Evolutionary conservation across 2,329 filamentous ascomycete species (phyloP), one percentile per base, ranked within the genome.

Genomic region (Mycogone perniciosa): DNA sequence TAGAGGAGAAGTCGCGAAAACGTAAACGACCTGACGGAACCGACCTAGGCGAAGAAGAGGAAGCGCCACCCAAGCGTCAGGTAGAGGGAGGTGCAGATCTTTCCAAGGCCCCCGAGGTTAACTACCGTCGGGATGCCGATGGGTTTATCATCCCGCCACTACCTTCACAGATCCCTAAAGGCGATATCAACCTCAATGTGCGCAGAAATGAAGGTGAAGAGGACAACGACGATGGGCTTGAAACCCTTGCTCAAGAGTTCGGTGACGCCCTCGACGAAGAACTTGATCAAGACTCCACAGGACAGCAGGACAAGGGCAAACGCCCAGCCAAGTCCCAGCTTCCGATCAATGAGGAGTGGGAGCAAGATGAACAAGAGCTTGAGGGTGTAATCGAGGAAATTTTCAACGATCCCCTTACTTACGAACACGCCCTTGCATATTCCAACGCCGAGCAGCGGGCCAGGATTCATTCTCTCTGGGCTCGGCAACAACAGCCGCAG

Each of bases 341-440:
- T 44, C 76, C 74, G 2, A 80, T 84, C 51, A 76, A 80, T 47
- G 79, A 83, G 9, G 82, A 83, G 52, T 84, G 81, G 79, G 75
- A 78, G 48, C 70, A 73, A 27, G 79, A 81, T 43, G 85, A 88
- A 60, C 77, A 80, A 56, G 76, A 80, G 44, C 72, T 91, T 1
- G 85, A 88, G 60, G 71, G 77, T 13, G 83, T 89, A 60, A 89
- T 92, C 62, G 79, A 81, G 9, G 80, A 83, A 54, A 80, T 88
- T 49, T 80, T 91, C 58, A 80, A 79, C 59, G 77, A 86, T 57
- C 79, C 81, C 0, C 69, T 78, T 44, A 79, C 77, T 4, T 67
- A 75, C 51, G 72, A 77, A 48, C 79, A 82, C 59, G 76, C 77
- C 5, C 76, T 77, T 50, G 73, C 75, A 1, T 78, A 86, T 51